Base-by-base conservation (phyloP, 176 grass and related monocot species). In the Pharus latifolius region DNA sequence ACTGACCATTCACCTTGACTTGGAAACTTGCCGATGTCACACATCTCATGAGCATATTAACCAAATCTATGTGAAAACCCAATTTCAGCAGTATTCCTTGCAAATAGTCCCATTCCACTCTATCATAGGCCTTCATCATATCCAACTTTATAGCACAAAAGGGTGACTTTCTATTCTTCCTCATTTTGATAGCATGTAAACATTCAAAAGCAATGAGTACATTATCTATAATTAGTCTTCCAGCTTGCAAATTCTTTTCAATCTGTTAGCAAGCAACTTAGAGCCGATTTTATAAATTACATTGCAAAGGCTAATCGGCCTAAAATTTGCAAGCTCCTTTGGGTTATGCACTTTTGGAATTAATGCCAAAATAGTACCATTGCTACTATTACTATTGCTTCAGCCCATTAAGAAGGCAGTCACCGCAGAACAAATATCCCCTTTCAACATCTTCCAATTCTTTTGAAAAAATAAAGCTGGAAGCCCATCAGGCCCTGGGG, bases 171-270 rank as follows among this genome's bases (percentile, higher is more conserved):
- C 49, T 23, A 2, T 13, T 53, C 49, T 53, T 53, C 18, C 20
- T n/a, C n/a, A n/a, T 55, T 25, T 3, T 55, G 7, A 55, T 3
- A 0, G 22, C 26, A 13, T 56, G 52, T 0, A 56, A 10, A 13
- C 22, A 26, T 2, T 53, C 49, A 26, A 10, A 53, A 2, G 49
- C 22, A 2, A 10, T 13, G 0, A 53, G 1, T 2, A 53, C 49
- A 26, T 53, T 53, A 12, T 53, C 49, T 0, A 25, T 30, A 14
- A 56, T 56, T 0, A 56, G 14, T 0, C 52, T 11, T 67, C 64
- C 0, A 67, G 2, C n/a, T n/a, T n/a, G n/a, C n/a, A n/a, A 0
- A 67, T 1, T 0, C 2, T 0, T 0, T 45, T 2, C 1, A 49
- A 0, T 3, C 45, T 11, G 1, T 50, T 67, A 0, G 45, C 44